Base-by-base conservation (phyloP, 148 eudicot species). In the Euryodendron excelsum region DNA sequence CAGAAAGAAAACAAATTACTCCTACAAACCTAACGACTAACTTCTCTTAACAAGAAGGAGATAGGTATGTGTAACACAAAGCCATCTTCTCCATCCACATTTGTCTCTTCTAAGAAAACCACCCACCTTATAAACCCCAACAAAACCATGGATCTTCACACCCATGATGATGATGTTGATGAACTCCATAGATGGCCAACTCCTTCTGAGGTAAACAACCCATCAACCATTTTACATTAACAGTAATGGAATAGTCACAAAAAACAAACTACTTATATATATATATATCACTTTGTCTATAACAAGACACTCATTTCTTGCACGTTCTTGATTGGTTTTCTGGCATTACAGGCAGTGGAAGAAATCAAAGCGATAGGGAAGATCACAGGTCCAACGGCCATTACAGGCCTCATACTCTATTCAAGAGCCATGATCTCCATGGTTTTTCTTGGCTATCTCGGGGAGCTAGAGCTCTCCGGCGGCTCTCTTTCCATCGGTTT, bases 341-440 rank as follows among this genome's bases (percentile, higher is more conserved):
- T 58, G 65, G 9, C 63, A 18, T 4, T 72, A 41, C 76, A 94
- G 98, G 96, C 88, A 36, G 45, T 91, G 62, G 90, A 91, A 68
- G 98, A 94, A 78, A 86, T 92, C 53, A 91, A 85, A 81, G 98
- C 84, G 65, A 92, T 94, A 80, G 93, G 94, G 71, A 94, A 90
- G 73, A 94, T 94, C 69, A 89, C 98, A 66, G 91, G 94, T 13
- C 98, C 98, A 82, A 92, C 96, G 58, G 85, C 94, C 41, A 72
- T 88, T 27, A 96, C 98, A 21, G 97, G 98, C 0, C 84, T 96
- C 9, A 73, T 96, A 18, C 74, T 96, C 9, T 96, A 91, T 75
- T 93, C 94, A 37, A 81, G 99, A 74, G 88, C 99, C 10, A 90
- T 96, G 98, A 93, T 96, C 79, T 96, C 99, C 70, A 96, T 96